phyloP scores from a whole-genome alignment of 345 rosid genomes.

The Clausena lansium region DNA sequence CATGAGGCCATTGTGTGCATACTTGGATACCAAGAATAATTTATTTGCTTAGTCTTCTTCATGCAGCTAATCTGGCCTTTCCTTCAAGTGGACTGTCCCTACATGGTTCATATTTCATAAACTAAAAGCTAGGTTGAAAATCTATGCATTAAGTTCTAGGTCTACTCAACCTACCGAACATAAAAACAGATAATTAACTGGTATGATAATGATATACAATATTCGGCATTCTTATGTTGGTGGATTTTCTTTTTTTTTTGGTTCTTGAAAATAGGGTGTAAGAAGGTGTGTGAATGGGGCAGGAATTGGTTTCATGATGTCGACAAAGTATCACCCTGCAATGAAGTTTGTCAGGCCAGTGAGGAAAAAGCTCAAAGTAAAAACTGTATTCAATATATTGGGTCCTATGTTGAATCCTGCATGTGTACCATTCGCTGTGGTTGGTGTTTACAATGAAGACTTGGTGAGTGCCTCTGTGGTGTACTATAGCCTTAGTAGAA shows the following conservation, averaged over 20 bases:
- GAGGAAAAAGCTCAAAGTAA: constrained; percentile 77
- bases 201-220: neutral
- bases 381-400: constrained; percentile 80
- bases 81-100: neutral
- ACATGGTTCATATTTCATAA: neutral
- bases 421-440: constrained; percentile 76
- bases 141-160: neutral
- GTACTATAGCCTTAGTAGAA: neutral
- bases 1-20: neutral
- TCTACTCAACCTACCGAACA: neutral
- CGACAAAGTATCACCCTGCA: constrained; percentile 84
- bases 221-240: neutral
- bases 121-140: neutral
- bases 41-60: neutral
- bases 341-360: constrained; percentile 89
- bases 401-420: constrained; percentile 98
- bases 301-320: constrained; percentile 94
- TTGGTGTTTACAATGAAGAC: constrained; percentile 80
- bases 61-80: neutral
- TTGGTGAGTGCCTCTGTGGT: constrained; percentile 42
- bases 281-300: constrained; percentile 74
- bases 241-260: constrained; percentile 1
- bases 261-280: constrained; percentile 46
- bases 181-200: neutral
- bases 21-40: neutral